Conservation (phyloP, 1,284 basidiomycete genomes). For the Cutaneotrichosporon sp. region DNA sequence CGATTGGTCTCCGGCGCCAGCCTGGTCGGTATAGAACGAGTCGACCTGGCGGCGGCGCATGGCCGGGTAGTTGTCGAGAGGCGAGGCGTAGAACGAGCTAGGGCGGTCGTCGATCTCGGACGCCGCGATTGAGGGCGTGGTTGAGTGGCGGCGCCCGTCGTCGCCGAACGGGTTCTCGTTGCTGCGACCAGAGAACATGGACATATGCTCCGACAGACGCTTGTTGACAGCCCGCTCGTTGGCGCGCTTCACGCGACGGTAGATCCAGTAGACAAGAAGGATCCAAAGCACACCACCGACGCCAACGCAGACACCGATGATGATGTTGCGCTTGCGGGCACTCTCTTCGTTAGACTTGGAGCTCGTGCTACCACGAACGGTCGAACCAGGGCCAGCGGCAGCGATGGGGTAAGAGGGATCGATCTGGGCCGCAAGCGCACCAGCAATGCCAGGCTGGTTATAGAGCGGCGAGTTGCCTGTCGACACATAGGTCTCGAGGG, state of each 20-base stretch:
- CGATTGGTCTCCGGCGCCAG: constrained; percentile 22
- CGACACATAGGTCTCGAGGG: constrained; percentile 44
- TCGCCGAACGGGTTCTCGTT: constrained; percentile 28
- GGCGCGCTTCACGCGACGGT: constrained; percentile 49
- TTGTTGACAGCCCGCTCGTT: constrained; percentile 52
- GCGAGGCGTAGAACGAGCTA: constrained; percentile 53
- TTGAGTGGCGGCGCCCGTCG: constrained; percentile 34
- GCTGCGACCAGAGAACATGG: constrained; percentile 43
- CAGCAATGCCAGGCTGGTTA: constrained; percentile 50
- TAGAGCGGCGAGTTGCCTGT: constrained; percentile 43
- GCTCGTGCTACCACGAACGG: background rate
- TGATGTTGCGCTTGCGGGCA: constrained; percentile 47
- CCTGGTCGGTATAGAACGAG: constrained; percentile 23
- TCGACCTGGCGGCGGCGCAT: constrained; percentile 36
- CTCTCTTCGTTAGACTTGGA: background rate
- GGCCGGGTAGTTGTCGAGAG: constrained; percentile 49
- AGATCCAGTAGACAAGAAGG: constrained; percentile 51
- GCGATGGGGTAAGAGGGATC: constrained; percentile 47
- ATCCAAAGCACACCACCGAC: constrained; percentile 52
- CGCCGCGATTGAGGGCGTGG: constrained; percentile 46
- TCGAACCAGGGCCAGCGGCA: background rate
- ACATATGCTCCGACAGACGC: constrained; percentile 53
- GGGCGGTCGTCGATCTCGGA: constrained; percentile 53
- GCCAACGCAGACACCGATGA: constrained; percentile 53
- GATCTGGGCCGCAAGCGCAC: constrained; percentile 51